These are phyloP conservation scores for Stachybotrys chlorohalonatus DNA, from an alignment of 2,329 filamentous ascomycete species.

Conservation along the genomic window DNA sequence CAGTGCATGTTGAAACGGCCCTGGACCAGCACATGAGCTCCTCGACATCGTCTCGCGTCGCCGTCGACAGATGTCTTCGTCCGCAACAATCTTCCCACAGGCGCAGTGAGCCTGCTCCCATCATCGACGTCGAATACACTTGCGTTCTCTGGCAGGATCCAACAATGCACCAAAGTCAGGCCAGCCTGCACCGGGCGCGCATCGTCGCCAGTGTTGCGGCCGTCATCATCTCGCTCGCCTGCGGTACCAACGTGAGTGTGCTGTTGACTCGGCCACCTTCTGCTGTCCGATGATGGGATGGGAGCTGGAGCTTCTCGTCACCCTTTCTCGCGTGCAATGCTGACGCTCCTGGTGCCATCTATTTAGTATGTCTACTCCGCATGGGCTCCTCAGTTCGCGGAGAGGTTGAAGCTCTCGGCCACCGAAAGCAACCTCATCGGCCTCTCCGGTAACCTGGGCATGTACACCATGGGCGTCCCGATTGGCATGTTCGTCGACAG, in stretches of 20 bases:
- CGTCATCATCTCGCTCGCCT: conserved; percentile 76
- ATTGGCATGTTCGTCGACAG: conserved; percentile 81
- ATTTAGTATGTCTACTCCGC: conserved; percentile 91
- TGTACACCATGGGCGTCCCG: conserved; percentile 87
- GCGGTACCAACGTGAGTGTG: conserved; percentile 75
- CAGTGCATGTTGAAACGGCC: not conserved
- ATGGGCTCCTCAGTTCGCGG: conserved; percentile 93
- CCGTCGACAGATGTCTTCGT: not conserved
- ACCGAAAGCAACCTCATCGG: conserved; percentile 90
- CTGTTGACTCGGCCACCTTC: not conserved
- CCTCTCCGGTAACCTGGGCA: conserved; percentile 77
- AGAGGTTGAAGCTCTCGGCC: conserved; percentile 77
- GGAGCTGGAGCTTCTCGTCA: no score
- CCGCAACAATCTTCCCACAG: not conserved
- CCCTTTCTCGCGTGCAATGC: not conserved
- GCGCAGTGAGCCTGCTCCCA: not conserved
- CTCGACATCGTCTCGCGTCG: not conserved
- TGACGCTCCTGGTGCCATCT: not conserved
- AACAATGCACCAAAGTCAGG: conserved; percentile 15
- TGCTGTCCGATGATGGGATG: not conserved
- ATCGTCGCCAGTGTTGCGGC: conserved; percentile 78
- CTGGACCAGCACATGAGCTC: not conserved
- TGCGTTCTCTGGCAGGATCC: not conserved
- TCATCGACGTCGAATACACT: not conserved
- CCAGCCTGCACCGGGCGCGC: conserved; percentile 51